Conservation (phyloP, 2,329 filamentous ascomycete species). For the Claviceps fusiformis region DNA sequence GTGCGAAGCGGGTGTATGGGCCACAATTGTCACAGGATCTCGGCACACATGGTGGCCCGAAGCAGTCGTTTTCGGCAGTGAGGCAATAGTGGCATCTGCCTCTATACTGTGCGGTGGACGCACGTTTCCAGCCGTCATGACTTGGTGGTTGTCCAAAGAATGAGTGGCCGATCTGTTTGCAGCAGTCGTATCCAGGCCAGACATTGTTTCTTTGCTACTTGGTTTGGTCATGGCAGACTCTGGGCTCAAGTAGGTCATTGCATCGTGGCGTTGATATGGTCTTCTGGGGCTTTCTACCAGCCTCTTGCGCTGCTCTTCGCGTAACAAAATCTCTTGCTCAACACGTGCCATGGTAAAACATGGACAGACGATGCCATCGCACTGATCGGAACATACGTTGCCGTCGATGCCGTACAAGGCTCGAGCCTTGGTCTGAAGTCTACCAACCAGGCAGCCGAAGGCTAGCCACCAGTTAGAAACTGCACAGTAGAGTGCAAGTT, state of each 20-base stretch:
- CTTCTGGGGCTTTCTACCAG: slow-evolving; percentile 6
- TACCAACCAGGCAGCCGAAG: slow-evolving; percentile 16
- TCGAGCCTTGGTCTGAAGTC: slow-evolving; percentile 18
- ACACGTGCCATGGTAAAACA: slow-evolving; percentile 14
- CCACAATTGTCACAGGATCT: slow-evolving; percentile 2
- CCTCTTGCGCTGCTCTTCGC: slow-evolving; percentile 11
- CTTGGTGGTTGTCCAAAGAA: slow-evolving; percentile 6
- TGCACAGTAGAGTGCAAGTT: not conserved
- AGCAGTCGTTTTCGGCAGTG: not conserved
- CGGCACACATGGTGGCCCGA: slow-evolving; percentile 5
- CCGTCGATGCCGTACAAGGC: slow-evolving; percentile 20
- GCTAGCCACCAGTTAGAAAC: slow-evolving; percentile 11
- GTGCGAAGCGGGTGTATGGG: not conserved
- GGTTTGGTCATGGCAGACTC: slow-evolving; percentile 3
- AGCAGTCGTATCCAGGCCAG: not conserved
- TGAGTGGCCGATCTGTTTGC: slow-evolving; percentile 1
- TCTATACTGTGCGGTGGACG: slow-evolving; percentile 5
- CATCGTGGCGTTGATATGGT: slow-evolving; percentile 11
- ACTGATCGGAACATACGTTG: slow-evolving; percentile 10
- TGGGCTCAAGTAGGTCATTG: slow-evolving; percentile 11
- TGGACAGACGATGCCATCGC: slow-evolving; percentile 17
- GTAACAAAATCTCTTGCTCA: slow-evolving; percentile 20
- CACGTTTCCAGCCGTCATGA: not conserved
- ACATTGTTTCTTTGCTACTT: not conserved
- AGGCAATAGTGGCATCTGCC: slow-evolving; percentile 1